phyloP scores from a whole-genome alignment of 768 basidiomycete species.

The Collybiopsis confluens region DNA sequence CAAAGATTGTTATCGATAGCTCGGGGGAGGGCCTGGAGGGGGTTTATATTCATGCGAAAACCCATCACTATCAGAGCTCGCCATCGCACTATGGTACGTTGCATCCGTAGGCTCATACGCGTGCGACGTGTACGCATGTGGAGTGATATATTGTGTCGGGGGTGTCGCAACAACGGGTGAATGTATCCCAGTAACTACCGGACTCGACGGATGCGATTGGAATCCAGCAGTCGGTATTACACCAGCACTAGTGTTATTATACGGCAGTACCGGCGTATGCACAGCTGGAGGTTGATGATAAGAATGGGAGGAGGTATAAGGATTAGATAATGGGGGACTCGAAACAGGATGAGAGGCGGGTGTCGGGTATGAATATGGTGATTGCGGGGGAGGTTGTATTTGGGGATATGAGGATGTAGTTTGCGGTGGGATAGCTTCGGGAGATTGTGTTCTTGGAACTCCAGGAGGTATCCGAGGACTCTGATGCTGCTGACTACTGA shows the following conservation, averaged over 20 bases:
- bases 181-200: conserved; percentile 12
- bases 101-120: conserved; percentile 6
- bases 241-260: background rate
- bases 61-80: background rate
- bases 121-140: conserved; percentile 3
- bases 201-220: conserved; percentile 6
- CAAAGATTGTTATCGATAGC: background rate
- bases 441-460: conserved; percentile 1
- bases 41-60: background rate
- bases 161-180: background rate
- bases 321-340: background rate
- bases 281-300: conserved; percentile 3
- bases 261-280: too few relatives aligned
- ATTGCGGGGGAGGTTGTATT: background rate
- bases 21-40: too few relatives aligned
- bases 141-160: background rate
- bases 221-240: conserved; percentile 2
- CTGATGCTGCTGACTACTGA: background rate
- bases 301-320: background rate
- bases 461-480: conserved; percentile 6
- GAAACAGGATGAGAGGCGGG: background rate
- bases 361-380: background rate
- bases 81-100: conserved; percentile 15
- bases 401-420: background rate
- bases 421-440: background rate